A percentile compares a stretch with the other conserved stretches of the same genome.
phyloP scores from a whole-genome alignment of 768 basidiomycete genomes.

The Hysterangium stoloniferum region DNA sequence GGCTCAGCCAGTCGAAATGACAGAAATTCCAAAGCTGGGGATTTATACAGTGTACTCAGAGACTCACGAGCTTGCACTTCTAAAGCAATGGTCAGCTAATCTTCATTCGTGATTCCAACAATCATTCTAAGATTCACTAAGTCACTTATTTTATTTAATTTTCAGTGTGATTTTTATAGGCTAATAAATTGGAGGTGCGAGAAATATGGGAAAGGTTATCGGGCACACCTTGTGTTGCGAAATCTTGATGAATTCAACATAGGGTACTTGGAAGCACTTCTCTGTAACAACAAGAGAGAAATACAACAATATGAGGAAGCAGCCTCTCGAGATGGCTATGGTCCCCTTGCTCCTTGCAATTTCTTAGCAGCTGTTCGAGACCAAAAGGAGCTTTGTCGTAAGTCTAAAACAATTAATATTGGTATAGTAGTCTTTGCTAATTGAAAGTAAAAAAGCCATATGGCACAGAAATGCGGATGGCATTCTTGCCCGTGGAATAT shows the following conservation, averaged over 20 bases:
- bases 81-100: not conserved
- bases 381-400: constrained; percentile 17
- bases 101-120: constrained; percentile 10
- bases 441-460: constrained; percentile 5
- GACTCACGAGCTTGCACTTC: too few species aligned
- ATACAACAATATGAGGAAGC: constrained; percentile 12
- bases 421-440: not conserved
- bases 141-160: too few species aligned
- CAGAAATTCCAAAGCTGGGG: too few species aligned
- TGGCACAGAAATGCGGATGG: constrained; percentile 18
- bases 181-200: constrained; percentile 15
- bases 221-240: not conserved
- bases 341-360: constrained; percentile 18
- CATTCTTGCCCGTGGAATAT: constrained; percentile 12
- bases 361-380: constrained; percentile 15
- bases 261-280: constrained; percentile 18
- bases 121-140: too few species aligned
- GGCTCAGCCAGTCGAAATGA: too few species aligned
- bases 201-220: constrained; percentile 12
- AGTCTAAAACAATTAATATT: constrained; percentile 11
- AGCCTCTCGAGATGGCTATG: constrained; percentile 13
- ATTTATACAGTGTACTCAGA: constrained; percentile 10
- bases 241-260: constrained; percentile 14
- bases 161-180: too few species aligned
- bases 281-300: constrained; percentile 3